Evolutionary conservation across 352 stramenopile genomes (phyloP).

Genomic region (Globisporangium carolinianum): DNA sequence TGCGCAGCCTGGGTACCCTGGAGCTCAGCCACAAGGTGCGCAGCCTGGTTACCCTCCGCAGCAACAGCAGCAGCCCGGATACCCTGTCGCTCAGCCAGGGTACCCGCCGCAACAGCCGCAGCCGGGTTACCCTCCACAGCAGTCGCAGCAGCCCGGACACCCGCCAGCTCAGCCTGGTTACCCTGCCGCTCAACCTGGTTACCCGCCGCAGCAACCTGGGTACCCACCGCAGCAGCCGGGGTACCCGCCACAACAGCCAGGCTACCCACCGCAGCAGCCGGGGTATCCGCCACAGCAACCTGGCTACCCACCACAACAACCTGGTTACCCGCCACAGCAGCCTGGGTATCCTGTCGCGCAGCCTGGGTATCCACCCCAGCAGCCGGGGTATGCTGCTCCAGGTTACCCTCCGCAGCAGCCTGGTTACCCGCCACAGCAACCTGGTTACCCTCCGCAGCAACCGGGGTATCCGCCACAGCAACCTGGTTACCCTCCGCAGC

Average conservation of each 20-base stretch:
- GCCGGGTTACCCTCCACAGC: background rate
- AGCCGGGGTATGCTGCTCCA: conserved; percentile 10
- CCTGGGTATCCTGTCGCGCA: background rate
- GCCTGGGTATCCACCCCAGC: conserved; percentile 18
- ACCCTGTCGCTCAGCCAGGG: conserved; percentile 12
- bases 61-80: conserved; percentile 11
- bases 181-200: conserved; percentile 7
- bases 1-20: conserved; percentile 18
- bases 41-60: conserved; percentile 20
- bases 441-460: conserved; percentile 15
- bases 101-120: conserved; percentile 11
- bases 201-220: conserved; percentile 12
- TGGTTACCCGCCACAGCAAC: conserved; percentile 19
- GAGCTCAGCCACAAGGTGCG: conserved; percentile 7
- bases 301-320: conserved; percentile 16
- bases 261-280: conserved; percentile 21
- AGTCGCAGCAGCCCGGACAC: background rate
- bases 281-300: conserved; percentile 21
- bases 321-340: conserved; percentile 19
- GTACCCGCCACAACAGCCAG: conserved; percentile 18
- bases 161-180: background rate
- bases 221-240: conserved; percentile 10
- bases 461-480: conserved; percentile 19
- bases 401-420: conserved; percentile 21
- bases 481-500: conserved; percentile 1